Evolutionary conservation across 805 yeast genomes (phyloP), one percentile per base, ranked within the genome.

Genomic region (Candida fluviatilis): DNA sequence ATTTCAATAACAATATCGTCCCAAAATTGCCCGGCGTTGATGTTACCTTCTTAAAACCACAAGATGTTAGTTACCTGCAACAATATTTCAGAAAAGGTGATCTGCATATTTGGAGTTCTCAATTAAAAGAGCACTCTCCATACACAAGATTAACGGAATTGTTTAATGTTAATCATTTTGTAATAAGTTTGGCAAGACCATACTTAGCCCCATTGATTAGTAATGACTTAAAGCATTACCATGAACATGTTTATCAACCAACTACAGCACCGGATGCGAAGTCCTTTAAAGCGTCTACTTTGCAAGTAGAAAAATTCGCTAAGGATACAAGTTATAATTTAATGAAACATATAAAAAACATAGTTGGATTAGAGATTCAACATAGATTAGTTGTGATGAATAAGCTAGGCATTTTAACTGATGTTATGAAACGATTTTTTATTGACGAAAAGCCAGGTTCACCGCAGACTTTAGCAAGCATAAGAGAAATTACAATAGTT

Each of bases 81-180:
- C 69, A 65, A 28, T 70, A 68, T 47, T 66, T 65, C 44, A 50
- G 51, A 35, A 52, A 37, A 16, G 44, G 43, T 14, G 41, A 46
- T 27, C 43, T 18, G 19, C 35, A 18, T 42, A 35, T 24, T 10
- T 39, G 18, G 50, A 49, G 49, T 23, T 48, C 48, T 18, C 48
- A 54, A n/a, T 40, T 55, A 14, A 57, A 55, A 42, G 64, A 63
- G 15, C 58, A 58, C 34, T 60, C 71, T 8, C 96, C 97, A 0
- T 91, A 91, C 55, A 84, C 93, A 1, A 69, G 96, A 38, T 71
- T 91, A 34, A 84, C 96, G 0, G 98, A 93, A 57, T 71, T 91
- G 41, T 93, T 91, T 67, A 93, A 93, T 51, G 98, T 93, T 17
- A 93, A 93, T 60, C 95, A 90, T 59, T 91, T 88, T 54, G 72